Conservation (phyloP, 352 stramenopile species). For the Halophytophthora polymorphica region DNA sequence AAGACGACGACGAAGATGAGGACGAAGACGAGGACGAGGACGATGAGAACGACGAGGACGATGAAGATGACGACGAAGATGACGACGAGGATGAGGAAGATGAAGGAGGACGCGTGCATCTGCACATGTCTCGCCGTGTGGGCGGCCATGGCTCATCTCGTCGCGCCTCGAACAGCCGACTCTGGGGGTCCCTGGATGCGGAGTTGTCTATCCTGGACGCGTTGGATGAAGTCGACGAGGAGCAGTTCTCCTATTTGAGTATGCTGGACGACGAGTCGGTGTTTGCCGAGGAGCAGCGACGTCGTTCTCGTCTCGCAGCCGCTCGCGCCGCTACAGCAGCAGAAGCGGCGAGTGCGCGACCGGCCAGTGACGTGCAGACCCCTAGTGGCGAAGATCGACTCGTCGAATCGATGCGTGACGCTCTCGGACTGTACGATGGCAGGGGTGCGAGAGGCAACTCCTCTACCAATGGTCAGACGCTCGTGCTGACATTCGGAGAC, state of each 20-base stretch:
- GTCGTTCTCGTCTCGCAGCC: conserved; percentile 28
- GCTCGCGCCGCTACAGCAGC: conserved; percentile 15
- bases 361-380: conserved; percentile 1
- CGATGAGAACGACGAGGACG: conserved; percentile 56
- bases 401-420: conserved; percentile 38
- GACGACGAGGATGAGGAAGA: conserved; percentile 58
- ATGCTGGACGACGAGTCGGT: conserved; percentile 66
- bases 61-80: conserved; percentile 48
- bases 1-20: conserved; percentile 30
- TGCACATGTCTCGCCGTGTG: conserved; percentile 47
- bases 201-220: conserved; percentile 72
- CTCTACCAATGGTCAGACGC: conserved; percentile 25
- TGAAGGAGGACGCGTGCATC: conserved; percentile 51
- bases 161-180: conserved; percentile 34
- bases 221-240: conserved; percentile 78
- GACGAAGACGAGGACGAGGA: conserved; percentile 56
- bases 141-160: conserved; percentile 27
- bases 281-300: conserved; percentile 54
- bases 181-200: conserved; percentile 70
- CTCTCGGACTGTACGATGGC: conserved; percentile 24
- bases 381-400: conserved; percentile 29
- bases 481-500: conserved; percentile 42
- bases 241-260: conserved; percentile 81
- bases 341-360: background rate
- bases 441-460: conserved; percentile 8